These are phyloP conservation scores for Globisporangium splendens DNA, from an alignment of 352 stramenopile species.

Conservation along the genomic window DNA sequence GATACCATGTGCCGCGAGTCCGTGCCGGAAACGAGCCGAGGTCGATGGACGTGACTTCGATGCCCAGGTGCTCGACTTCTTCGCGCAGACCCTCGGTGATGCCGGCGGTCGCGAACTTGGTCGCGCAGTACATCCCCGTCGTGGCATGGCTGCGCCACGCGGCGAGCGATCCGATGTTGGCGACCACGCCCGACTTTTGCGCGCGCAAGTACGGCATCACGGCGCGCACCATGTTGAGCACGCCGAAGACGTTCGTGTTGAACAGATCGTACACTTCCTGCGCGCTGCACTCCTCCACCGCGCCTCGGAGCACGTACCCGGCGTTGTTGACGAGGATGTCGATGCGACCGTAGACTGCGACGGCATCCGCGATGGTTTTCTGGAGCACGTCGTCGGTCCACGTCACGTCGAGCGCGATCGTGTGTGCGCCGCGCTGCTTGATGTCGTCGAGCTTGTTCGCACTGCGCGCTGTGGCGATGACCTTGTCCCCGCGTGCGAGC, in stretches of 20 bases:
- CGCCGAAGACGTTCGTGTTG: conserved; percentile 46
- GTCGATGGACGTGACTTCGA: too few species aligned
- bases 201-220: conserved; percentile 44
- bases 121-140: too few species aligned
- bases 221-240: conserved; percentile 25
- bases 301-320: conserved; percentile 35
- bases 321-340: conserved; percentile 60
- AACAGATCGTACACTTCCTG: conserved; percentile 31
- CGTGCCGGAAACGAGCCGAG: conserved; percentile 38
- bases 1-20: conserved; percentile 25
- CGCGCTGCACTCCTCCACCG: conserved; percentile 40
- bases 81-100: conserved; percentile 24
- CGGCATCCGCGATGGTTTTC: conserved; percentile 21
- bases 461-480: too few species aligned
- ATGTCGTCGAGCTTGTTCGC: too few species aligned
- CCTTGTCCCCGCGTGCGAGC: too few species aligned
- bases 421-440: too few species aligned
- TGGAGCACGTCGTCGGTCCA: too few species aligned
- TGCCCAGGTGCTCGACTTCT: too few species aligned
- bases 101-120: too few species aligned
- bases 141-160: conserved; percentile 24
- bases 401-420: too few species aligned
- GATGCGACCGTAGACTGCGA: conserved; percentile 38
- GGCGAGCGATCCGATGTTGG: too few species aligned
- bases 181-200: conserved; percentile 31